Percentiles rank a stretch among this genome's conserved stretches.
phyloP scores from a whole-genome alignment of 352 stramenopile species.

The Globisporangium cystogenes region DNA sequence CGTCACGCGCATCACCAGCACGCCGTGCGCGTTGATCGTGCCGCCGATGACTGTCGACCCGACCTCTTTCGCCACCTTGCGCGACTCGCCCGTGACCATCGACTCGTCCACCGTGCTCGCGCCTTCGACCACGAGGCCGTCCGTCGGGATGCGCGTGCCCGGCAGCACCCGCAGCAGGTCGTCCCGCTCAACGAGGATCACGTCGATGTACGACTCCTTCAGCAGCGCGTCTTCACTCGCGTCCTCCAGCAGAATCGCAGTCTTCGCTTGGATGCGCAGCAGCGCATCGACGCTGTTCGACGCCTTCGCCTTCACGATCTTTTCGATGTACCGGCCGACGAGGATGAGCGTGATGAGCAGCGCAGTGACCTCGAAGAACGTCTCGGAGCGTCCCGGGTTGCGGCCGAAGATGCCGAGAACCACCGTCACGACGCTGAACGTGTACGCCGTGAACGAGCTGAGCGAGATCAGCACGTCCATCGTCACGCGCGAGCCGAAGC shows the following conservation, averaged over 20 bases:
- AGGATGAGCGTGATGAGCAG: constrained; percentile 69
- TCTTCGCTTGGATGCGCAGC: constrained; percentile 72
- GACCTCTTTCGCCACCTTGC: constrained; percentile 57
- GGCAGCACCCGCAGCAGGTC: constrained; percentile 69
- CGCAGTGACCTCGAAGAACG: constrained; percentile 72
- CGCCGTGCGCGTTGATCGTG: constrained; percentile 65
- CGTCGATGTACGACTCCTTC: constrained; percentile 70
- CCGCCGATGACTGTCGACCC: constrained; percentile 60
- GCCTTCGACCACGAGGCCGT: constrained; percentile 62
- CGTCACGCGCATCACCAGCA: constrained; percentile 61
- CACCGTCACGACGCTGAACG: constrained; percentile 44
- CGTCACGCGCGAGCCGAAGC: constrained; percentile 53
- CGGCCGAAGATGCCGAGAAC: constrained; percentile 16
- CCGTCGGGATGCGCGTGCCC: constrained; percentile 60
- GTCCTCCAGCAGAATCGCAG: constrained; percentile 83
- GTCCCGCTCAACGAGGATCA: constrained; percentile 65
- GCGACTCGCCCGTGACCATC: constrained; percentile 69
- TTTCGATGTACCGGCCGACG: constrained; percentile 73
- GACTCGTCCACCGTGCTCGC: constrained; percentile 69
- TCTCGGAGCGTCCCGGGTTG: constrained; percentile 32
- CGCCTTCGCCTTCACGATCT: constrained; percentile 57
- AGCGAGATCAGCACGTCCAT: constrained; percentile 81
- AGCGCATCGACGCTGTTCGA: constrained; percentile 66
- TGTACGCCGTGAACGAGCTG: constrained; percentile 59
- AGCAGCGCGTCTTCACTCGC: constrained; percentile 15